Base-by-base conservation (phyloP, 495 filamentous ascomycete species). In the Penicillium parvum region DNA sequence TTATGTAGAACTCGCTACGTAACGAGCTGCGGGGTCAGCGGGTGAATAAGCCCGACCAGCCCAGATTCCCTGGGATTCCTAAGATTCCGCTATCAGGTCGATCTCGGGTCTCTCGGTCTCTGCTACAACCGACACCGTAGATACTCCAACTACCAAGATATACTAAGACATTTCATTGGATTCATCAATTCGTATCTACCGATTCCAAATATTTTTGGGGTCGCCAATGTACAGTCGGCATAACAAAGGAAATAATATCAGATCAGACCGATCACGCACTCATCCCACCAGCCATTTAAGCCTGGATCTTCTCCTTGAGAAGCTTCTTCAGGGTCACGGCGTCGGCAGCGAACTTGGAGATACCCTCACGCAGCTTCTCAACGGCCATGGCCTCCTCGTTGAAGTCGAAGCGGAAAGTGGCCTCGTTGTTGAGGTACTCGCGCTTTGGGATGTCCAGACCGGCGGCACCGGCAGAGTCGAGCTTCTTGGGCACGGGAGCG, bases 371-470 rank as follows among this genome's bases (percentile, higher is more conserved):
- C 49, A 99, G 81, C 84, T 99, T 99, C 82, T 96, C 90, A 47
- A 94, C 88, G 40, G 87, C 92, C 92, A 99, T 99, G 47, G 88
- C 79, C 64, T 99, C 88, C 76, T 97, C 92, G 77, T 99, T 99
- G 82, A 99, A 94, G 71, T 90, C 85, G 78, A 95, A 99, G 64
- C 92, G 90, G 89, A 96, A 99, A 22, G 70, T 57, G 35, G 90
- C 50, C 76, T 99, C 94, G 64, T 92, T 74, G 62, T 86, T 76
- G 65, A 99, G 81, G 81, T 97, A 99, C 37, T 70, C 73, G 76
- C 85, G 86, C 87, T 88, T 94, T 66, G 81, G 66, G 59, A 99
- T 81, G 68, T 94, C 66, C 39, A 94, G 77, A 25, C 61, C 60
- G 40, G 64, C 34, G 43, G 91, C 91, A 41, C 53, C 63, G 18